phyloP scores from a whole-genome alignment of 1,284 basidiomycete genomes.

The Lentinus polychrous region DNA sequence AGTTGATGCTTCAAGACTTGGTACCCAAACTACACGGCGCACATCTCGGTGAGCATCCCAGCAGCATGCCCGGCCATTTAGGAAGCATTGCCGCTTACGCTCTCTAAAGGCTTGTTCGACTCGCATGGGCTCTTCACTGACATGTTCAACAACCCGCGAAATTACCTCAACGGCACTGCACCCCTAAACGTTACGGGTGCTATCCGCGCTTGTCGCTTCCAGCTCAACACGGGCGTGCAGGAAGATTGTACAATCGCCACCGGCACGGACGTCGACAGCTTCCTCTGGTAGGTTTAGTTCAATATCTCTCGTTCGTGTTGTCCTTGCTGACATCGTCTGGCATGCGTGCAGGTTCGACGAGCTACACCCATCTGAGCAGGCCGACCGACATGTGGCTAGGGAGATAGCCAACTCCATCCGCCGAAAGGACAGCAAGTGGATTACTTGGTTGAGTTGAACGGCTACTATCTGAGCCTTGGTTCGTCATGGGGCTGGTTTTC shows the following conservation, averaged over 20 bases:
- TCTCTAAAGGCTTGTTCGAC: constrained; percentile 39
- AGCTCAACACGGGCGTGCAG: constrained; percentile 20
- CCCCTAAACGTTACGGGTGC: constrained; percentile 48
- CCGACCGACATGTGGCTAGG: constrained; percentile 9
- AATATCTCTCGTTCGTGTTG: neutral
- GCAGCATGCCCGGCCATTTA: neutral
- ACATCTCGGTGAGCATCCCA: constrained; percentile 26
- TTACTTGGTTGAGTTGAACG: constrained; percentile 11
- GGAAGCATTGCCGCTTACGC: neutral
- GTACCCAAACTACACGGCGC: constrained; percentile 28
- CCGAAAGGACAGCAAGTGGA: constrained; percentile 6
- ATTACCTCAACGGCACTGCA: constrained; percentile 52
- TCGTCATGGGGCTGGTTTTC: neutral
- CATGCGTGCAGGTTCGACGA: neutral
- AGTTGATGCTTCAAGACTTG: constrained; percentile 26
- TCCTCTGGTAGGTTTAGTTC: constrained; percentile 40
- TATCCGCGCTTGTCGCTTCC: constrained; percentile 39
- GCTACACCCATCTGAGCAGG: constrained; percentile 12
- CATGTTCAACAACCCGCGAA: constrained; percentile 40
- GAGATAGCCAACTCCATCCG: constrained; percentile 5
- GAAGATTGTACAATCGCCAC: constrained; percentile 33
- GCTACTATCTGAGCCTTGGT: neutral
- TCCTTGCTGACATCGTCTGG: neutral
- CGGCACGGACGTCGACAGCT: constrained; percentile 43
- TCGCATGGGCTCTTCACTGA: constrained; percentile 47